Evolutionary conservation across 192 early-diverging fungal species (phyloP).

Genomic region (Chytriomyces confervae): DNA sequence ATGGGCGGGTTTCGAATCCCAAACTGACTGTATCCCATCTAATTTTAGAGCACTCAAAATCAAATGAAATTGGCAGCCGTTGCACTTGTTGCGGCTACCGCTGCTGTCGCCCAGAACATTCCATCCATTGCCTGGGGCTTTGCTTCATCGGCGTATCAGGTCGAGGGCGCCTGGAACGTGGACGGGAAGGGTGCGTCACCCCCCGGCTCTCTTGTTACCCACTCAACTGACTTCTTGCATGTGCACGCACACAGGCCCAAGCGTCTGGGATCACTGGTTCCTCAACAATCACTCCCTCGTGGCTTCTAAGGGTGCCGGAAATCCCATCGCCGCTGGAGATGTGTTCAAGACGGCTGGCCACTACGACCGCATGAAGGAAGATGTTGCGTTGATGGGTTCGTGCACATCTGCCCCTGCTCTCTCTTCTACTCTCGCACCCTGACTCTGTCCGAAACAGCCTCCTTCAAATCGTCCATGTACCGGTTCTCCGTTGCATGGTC

Average conservation of each 20-base stretch:
- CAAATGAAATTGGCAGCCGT: too few species aligned
- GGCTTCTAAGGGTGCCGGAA: background rate
- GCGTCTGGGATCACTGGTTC: conserved; percentile 52
- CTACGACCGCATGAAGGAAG: conserved; percentile 36
- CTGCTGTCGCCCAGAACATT: too few species aligned
- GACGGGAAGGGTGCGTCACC: conserved; percentile 42
- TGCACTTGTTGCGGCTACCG: too few species aligned
- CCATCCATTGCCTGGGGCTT: conserved; percentile 18
- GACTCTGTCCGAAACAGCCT: conserved; percentile 4
- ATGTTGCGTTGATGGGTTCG: conserved; percentile 40
- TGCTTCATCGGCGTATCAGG: conserved; percentile 48
- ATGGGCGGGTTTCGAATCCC: too few species aligned
- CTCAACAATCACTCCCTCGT: conserved; percentile 10
- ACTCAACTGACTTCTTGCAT: conserved; percentile 12
- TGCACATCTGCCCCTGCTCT: conserved; percentile 47
- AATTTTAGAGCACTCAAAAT: too few species aligned
- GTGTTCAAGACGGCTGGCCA: conserved; percentile 25
- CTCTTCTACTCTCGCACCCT: background rate
- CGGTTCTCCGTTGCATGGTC: conserved; percentile 57
- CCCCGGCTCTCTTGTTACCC: too few species aligned
- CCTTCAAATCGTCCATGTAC: conserved; percentile 38
- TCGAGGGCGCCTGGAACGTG: conserved; percentile 53
- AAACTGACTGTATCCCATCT: too few species aligned
- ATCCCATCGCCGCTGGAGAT: background rate
- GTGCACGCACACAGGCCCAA: conserved; percentile 21